Conservation (phyloP, 345 rosid genomes). For the Balakata baccata region DNA sequence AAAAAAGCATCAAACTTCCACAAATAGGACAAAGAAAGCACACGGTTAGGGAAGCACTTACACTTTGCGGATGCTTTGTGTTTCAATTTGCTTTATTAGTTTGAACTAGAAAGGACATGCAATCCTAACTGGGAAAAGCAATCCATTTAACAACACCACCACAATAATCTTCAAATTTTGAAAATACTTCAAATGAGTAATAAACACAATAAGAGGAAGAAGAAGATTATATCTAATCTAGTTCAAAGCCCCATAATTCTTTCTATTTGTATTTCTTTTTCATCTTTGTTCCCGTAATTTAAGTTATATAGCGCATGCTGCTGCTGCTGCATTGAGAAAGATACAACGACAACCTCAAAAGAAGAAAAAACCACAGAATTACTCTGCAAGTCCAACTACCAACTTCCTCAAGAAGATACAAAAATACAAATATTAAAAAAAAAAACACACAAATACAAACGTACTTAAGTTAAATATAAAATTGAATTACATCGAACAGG, state of each 20-base stretch:
- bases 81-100: not conserved
- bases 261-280: not conserved
- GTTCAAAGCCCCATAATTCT: not conserved
- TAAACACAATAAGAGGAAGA: not conserved
- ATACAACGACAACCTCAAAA: not conserved
- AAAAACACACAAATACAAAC: not conserved
- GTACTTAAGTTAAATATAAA: not conserved
- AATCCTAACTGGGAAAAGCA: not conserved
- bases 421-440: no score
- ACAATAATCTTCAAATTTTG: not conserved
- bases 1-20: not conserved
- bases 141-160: not conserved
- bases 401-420: not conserved
- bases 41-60: not conserved
- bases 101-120: not conserved
- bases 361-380: not conserved
- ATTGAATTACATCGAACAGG: not conserved
- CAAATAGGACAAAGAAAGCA: not conserved
- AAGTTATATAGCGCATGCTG: not conserved
- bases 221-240: no score
- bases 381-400: not conserved
- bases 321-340: not conserved
- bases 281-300: not conserved
- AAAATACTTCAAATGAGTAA: not conserved
- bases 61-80: not conserved